Evolutionary conservation across 1,284 basidiomycete species (phyloP), one percentile per base, ranked within the genome.

Genomic region (Ustilago lituana): DNA sequence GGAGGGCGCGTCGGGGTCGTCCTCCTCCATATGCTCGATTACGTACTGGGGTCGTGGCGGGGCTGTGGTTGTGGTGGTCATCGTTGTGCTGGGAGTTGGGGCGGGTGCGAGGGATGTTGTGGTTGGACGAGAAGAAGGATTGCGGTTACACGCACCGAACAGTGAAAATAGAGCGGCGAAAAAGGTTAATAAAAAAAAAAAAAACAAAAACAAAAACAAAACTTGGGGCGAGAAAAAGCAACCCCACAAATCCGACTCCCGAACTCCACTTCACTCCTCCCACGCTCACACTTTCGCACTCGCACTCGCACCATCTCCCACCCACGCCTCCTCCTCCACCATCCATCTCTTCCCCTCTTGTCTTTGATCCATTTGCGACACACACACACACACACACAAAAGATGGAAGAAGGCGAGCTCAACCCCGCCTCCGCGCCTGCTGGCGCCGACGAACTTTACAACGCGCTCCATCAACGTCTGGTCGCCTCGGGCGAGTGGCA

Each of bases 21-120:
- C 78, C 45, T 81, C 80, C 39, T 82, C 80, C 79, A 82, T 80
- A 44, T 82, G 80, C 51, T 82, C 80, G 59, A 82, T 71, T 12
- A 82, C 73, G 58, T 82, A 82, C 36, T 79, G 58, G 4, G 80
- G 79, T 32, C 80, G 59, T 7, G 7, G 27, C 6, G 27, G 27
- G 27, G 27, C 7, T 6, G 17, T 49, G 11, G 38, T 33, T 11
- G 31, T 23, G 24, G 40, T 12, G 15, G 33, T 19, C 39, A 47
- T 56, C n/a, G 12, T 41, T 45, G 23, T 17, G n/a, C 4, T 36
- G n/a, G n/a, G n/a, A n/a, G 12, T 6, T 29, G 12, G 27, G 12
- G 27, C 27, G 12, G 27, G 27, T 12, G 27, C 6, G 27, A 29
- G 6, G 27, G 27, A 29, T 29, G 27, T 6, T 29, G 27, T 29